Conservation (phyloP, 495 filamentous ascomycete species). For the Bacidia rubella region DNA sequence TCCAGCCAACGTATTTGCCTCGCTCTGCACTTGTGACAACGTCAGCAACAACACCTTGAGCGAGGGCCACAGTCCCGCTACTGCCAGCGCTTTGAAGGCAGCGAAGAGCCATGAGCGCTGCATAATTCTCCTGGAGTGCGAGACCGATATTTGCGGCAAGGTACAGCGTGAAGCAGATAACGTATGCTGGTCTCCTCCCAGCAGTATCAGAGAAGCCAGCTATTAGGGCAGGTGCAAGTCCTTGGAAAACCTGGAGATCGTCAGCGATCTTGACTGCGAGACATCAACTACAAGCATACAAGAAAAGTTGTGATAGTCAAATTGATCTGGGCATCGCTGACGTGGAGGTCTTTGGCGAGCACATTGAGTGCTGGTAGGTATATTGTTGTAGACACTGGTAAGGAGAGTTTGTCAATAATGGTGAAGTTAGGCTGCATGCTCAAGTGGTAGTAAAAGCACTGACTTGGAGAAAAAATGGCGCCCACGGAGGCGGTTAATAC, state of each 20-base stretch:
- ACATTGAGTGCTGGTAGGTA: constrained; percentile 36
- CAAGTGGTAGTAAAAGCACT: no score
- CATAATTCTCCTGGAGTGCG: constrained; percentile 27
- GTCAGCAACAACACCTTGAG: constrained; percentile 33
- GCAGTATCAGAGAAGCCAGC: constrained; percentile 28
- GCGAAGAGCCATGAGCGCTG: constrained; percentile 27
- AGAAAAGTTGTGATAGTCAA: constrained; percentile 39
- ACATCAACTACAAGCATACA: constrained; percentile 15
- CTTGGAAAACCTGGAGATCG: constrained; percentile 28
- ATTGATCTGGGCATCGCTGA: constrained; percentile 31
- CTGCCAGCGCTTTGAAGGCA: constrained; percentile 29
- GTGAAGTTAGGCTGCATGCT: no score
- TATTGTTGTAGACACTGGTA: constrained; percentile 29
- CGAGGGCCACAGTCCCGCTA: constrained; percentile 31
- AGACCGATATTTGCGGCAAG: constrained; percentile 29
- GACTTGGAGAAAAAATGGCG: constrained; percentile 21
- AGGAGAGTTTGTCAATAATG: background rate
- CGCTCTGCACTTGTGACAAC: constrained; percentile 32
- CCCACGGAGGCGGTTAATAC: constrained; percentile 7
- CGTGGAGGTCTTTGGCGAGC: constrained; percentile 27
- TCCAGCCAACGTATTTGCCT: constrained; percentile 32
- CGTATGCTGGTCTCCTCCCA: constrained; percentile 29
- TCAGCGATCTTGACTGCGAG: background rate
- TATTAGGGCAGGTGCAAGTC: constrained; percentile 31
- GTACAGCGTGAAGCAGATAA: constrained; percentile 28